phyloP scores from a whole-genome alignment of 2,329 filamentous ascomycete genomes.

The Diaporthe caulivora region DNA sequence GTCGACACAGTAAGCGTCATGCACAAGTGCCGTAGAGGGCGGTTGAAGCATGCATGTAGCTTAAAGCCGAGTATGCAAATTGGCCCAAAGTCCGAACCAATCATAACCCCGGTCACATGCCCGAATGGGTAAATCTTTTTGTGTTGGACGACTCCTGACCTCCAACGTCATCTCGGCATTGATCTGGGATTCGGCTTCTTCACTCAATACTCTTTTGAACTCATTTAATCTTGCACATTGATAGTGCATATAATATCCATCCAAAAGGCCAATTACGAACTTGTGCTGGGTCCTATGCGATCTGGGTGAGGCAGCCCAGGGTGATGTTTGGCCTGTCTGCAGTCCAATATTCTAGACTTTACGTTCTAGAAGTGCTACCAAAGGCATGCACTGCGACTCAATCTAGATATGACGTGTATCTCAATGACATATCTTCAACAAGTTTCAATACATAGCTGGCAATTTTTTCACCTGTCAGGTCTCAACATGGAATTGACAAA shows the following conservation, averaged over 20 bases:
- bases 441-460: not conserved
- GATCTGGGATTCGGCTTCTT: not conserved
- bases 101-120: conserved; percentile 1
- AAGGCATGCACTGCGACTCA: not conserved
- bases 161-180: not conserved
- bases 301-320: not conserved
- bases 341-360: no score
- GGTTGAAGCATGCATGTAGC: not conserved
- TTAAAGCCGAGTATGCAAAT: not conserved
- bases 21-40: not conserved
- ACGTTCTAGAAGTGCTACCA: not conserved
- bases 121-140: conserved; percentile 5
- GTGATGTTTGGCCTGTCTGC: not conserved
- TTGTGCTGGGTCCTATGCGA: not conserved
- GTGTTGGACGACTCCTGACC: not conserved
- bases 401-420: not conserved
- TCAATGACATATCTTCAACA: not conserved
- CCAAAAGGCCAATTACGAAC: not conserved
- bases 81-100: conserved; percentile 19
- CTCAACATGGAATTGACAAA: not conserved
- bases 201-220: not conserved
- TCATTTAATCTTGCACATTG: not conserved
- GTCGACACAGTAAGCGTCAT: not conserved
- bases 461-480: not conserved
- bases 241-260: no score